A percentile compares a stretch with the other conserved stretches of the same genome.
phyloP scores from a whole-genome alignment of 179 eudicot genomes.

The Beta corolliflora region DNA sequence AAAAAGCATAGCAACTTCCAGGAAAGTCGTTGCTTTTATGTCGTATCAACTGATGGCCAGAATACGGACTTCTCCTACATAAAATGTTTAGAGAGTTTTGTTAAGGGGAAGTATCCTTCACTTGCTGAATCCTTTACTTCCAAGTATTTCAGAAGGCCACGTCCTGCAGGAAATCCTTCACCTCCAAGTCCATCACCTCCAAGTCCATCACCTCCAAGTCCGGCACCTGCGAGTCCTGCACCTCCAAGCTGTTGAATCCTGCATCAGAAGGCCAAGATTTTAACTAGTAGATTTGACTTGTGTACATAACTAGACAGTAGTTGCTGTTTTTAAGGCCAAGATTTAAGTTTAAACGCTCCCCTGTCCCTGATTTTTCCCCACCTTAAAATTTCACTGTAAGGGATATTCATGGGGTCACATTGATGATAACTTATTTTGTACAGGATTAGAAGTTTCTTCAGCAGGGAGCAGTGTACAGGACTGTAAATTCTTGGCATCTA shows the following conservation, averaged over 20 bases:
- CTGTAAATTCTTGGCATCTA: slow-evolving; percentile 16
- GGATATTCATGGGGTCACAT: slow-evolving; percentile 6
- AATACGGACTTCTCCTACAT: slow-evolving; percentile 78
- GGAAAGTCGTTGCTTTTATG: slow-evolving; percentile 74
- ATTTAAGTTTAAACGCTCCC: neutral
- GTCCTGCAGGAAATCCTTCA: slow-evolving; percentile 8
- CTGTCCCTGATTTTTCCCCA: slow-evolving; percentile 5
- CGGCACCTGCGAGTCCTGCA: neutral
- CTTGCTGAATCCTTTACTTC: slow-evolving; percentile 57
- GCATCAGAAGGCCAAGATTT: too few species aligned
- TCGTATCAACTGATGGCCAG: slow-evolving; percentile 66
- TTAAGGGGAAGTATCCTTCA: slow-evolving; percentile 66
- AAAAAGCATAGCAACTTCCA: slow-evolving; percentile 61
- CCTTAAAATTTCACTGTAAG: slow-evolving; percentile 4
- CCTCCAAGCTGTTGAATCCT: neutral
- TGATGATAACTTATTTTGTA: slow-evolving; percentile 2
- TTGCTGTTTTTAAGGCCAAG: slow-evolving; percentile 4
- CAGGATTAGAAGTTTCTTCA: slow-evolving; percentile 1
- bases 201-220: slow-evolving; percentile 6
- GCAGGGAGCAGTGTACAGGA: slow-evolving; percentile 20
- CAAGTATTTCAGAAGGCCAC: slow-evolving; percentile 61
- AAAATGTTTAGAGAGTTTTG: slow-evolving; percentile 67
- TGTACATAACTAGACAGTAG: slow-evolving; percentile 7
- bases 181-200: too few species aligned
- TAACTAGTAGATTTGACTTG: neutral